Evolutionary conservation across 371 early-diverging fungal genomes (phyloP).

Genomic region (Apophysomyces trapeziformis): DNA sequence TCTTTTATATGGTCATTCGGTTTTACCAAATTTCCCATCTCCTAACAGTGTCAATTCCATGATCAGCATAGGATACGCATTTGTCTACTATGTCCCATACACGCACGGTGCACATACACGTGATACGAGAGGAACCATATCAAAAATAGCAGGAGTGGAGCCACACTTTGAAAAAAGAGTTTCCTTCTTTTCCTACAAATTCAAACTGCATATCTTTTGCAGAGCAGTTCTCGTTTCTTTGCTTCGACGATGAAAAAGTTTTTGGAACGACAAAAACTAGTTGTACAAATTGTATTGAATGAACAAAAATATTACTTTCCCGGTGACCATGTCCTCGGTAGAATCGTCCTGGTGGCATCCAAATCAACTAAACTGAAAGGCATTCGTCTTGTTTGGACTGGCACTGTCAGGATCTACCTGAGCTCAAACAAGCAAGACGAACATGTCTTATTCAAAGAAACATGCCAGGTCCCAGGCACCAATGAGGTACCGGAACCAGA

Average conservation of each 20-base stretch:
- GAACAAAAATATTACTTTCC: conserved; percentile 24
- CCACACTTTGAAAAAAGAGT: too few species aligned
- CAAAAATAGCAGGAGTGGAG: too few species aligned
- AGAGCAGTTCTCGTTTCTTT: too few species aligned
- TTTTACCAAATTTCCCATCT: too few species aligned
- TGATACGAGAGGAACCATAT: too few species aligned
- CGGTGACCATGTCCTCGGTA: conserved; percentile 19
- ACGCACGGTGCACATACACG: too few species aligned
- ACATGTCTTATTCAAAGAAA: conserved; percentile 17
- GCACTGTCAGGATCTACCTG: conserved; percentile 18
- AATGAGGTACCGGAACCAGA: neutral
- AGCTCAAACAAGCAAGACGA: conserved; percentile 18
- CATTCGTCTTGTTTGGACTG: conserved; percentile 18
- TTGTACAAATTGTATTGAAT: conserved; percentile 14
- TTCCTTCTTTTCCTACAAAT: neutral
- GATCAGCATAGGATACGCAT: too few species aligned
- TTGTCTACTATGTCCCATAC: too few species aligned
- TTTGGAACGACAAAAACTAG: neutral
- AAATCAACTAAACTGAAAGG: conserved; percentile 18
- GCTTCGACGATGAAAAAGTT: neutral
- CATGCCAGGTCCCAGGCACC: neutral
- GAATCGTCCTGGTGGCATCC: conserved; percentile 14
- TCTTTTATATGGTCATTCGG: too few species aligned
- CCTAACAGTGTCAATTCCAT: too few species aligned
- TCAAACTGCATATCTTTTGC: too few species aligned